A percentile compares a stretch with the other conserved stretches of the same genome.
Conservation (phyloP, 2,329 filamentous ascomycete species). For the Calonectria fujianensis region DNA sequence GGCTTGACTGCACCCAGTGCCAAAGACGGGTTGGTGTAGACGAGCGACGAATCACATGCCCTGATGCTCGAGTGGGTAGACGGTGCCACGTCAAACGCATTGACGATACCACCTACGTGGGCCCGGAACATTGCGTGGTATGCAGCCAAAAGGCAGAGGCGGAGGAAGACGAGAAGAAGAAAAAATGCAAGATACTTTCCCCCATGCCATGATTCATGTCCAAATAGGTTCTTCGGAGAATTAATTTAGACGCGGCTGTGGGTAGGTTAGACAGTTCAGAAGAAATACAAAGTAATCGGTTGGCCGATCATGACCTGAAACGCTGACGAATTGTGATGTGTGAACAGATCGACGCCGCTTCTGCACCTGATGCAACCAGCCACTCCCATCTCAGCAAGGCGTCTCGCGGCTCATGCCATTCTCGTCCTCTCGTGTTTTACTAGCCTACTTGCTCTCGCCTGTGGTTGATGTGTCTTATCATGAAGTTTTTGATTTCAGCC, state of each 20-base stretch:
- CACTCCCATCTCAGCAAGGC: neutral
- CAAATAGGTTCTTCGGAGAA: neutral
- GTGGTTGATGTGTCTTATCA: neutral
- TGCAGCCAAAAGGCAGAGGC: constrained; percentile 6
- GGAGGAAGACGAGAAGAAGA: neutral
- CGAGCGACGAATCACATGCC: neutral
- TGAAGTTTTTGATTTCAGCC: neutral
- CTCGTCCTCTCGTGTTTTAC: neutral
- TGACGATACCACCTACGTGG: neutral
- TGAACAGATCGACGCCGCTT: neutral
- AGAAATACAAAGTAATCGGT: neutral
- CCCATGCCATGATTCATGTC: neutral
- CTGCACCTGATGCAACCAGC: neutral
- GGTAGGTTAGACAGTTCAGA: neutral
- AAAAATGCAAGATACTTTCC: neutral
- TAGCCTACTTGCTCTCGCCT: neutral
- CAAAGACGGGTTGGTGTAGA: constrained; percentile 13
- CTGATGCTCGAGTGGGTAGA: neutral
- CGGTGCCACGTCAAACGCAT: neutral
- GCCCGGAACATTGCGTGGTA: neutral
- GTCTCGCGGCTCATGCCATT: neutral
- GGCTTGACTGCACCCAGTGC: constrained; percentile 4
- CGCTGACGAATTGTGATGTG: neutral
- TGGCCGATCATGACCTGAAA: neutral
- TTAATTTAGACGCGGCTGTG: neutral